These are phyloP conservation scores for Rhinocladiella mackenziei DNA, from an alignment of 2,329 filamentous ascomycete genomes.

Conservation along the genomic window DNA sequence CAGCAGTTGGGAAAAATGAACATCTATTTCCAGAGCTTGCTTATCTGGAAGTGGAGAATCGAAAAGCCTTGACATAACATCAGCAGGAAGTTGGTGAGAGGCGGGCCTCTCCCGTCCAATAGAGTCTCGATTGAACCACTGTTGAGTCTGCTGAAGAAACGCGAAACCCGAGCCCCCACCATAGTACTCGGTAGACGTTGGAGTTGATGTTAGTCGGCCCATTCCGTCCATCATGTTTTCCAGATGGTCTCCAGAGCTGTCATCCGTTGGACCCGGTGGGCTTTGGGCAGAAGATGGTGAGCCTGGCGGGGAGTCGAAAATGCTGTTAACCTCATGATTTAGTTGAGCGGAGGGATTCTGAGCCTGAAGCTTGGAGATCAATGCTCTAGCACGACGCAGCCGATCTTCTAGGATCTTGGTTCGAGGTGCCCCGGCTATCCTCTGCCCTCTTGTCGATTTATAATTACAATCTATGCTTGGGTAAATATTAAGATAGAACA, in stretches of 20 bases:
- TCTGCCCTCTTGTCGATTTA: constrained; percentile 14
- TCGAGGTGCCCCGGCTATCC: constrained; percentile 12
- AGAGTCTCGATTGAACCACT: constrained; percentile 16
- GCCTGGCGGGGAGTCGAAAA: constrained; percentile 21
- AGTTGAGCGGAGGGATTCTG: constrained; percentile 13
- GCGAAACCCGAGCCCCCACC: constrained; percentile 21
- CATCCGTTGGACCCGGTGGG: constrained; percentile 6
- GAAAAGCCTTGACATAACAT: constrained; percentile 19
- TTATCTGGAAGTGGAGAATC: constrained; percentile 22
- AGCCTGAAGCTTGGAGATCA: constrained; percentile 12
- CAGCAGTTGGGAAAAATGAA: constrained; percentile 11
- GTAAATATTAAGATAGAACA: neutral
- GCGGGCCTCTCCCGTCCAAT: neutral
- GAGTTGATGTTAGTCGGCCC: constrained; percentile 13
- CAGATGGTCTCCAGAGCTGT: constrained; percentile 12
- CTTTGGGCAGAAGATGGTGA: constrained; percentile 7
- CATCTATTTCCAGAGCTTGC: constrained; percentile 9
- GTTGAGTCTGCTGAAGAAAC: constrained; percentile 20
- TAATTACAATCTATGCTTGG: constrained; percentile 19
- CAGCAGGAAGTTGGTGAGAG: neutral
- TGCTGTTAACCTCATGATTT: constrained; percentile 11
- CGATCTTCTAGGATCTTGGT: constrained; percentile 25
- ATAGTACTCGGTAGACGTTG: constrained; percentile 18
- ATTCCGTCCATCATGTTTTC: constrained; percentile 25
- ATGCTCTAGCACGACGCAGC: constrained; percentile 16